Conservation (phyloP, 257 asterid genomes). For the Hygrophila difformis region DNA sequence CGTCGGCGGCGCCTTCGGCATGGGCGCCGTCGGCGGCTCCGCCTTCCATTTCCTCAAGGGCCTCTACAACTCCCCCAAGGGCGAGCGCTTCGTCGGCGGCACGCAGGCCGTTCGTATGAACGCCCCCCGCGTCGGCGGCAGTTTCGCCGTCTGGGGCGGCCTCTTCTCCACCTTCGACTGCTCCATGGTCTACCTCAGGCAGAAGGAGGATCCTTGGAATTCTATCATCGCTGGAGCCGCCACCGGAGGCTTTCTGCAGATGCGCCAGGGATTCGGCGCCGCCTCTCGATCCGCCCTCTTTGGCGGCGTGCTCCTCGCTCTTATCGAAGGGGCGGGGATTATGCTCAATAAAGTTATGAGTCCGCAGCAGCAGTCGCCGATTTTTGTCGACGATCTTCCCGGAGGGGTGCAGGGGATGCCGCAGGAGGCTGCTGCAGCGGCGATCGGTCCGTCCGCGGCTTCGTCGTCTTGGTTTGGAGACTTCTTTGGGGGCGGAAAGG, state of each 20-base stretch:
- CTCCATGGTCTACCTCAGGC: conserved; percentile 53
- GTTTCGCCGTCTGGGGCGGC: conserved; percentile 80
- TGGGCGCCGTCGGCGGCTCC: conserved; percentile 62
- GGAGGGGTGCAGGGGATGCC: conserved; percentile 16
- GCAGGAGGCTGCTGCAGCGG: conserved; percentile 17
- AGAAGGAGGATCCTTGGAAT: conserved; percentile 77
- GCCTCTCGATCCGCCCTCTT: conserved; percentile 46
- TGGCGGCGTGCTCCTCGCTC: conserved; percentile 44
- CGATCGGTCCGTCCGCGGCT: not conserved
- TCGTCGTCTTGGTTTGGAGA: conserved; percentile 50
- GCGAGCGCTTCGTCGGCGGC: conserved; percentile 37
- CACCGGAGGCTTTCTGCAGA: conserved; percentile 47
- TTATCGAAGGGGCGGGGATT: conserved; percentile 57
- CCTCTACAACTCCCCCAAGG: conserved; percentile 50
- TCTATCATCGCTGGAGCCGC: conserved; percentile 62
- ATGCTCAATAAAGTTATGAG: conserved; percentile 34
- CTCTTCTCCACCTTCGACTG: conserved; percentile 63
- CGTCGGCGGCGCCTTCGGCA: conserved; percentile 53
- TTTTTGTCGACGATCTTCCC: conserved; percentile 17
- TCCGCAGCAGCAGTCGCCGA: conserved; percentile 25
- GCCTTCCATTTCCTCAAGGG: conserved; percentile 67
- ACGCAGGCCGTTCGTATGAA: conserved; percentile 59
- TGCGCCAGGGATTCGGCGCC: conserved; percentile 52
- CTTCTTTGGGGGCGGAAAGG: conserved; percentile 17
- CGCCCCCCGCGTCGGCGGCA: conserved; percentile 66